A percentile compares a stretch with the other conserved stretches of the same genome.
Conservation (phyloP, 352 stramenopile species). For the Phytophthora pistaciae region DNA sequence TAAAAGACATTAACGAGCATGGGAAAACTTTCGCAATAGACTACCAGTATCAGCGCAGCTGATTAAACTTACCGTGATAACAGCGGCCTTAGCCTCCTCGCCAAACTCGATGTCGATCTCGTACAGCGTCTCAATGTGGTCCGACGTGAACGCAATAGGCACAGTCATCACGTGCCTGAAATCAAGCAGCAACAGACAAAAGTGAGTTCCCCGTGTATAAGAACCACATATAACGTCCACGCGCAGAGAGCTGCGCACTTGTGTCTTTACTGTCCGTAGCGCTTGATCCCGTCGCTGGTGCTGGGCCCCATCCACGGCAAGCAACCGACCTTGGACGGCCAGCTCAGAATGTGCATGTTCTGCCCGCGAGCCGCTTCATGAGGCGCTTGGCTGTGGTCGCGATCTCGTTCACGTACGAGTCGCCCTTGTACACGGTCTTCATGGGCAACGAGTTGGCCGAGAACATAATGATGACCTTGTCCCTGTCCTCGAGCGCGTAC, state of each 20-base stretch:
- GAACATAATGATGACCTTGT: constrained; percentile 93
- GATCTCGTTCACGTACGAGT: constrained; percentile 91
- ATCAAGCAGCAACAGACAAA: constrained; percentile 5
- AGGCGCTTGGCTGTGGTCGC: constrained; percentile 75
- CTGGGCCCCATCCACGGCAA: constrained; percentile 98
- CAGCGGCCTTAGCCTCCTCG: constrained; percentile 95
- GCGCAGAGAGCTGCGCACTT: constrained; percentile 62
- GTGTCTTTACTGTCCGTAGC: constrained; percentile 92
- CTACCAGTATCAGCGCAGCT: not conserved
- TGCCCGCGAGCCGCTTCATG: constrained; percentile 71
- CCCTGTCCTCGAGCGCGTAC: constrained; percentile 91
- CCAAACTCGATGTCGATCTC: constrained; percentile 99
- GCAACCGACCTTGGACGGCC: constrained; percentile 98
- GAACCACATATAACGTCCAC: not conserved
- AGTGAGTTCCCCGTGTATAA: not conserved
- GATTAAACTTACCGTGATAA: constrained; percentile 82
- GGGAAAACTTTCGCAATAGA: no score
- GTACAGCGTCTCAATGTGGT: constrained; percentile 99
- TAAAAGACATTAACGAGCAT: no score
- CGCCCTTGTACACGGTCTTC: constrained; percentile 91
- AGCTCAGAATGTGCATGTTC: constrained; percentile 93
- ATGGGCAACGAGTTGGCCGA: constrained; percentile 91
- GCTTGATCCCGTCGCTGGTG: constrained; percentile 96
- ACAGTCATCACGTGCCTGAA: constrained; percentile 95
- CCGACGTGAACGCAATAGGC: constrained; percentile 98